phyloP scores from a whole-genome alignment of 139 green algal genomes.

The Pseudopediastrum boryanum region DNA sequence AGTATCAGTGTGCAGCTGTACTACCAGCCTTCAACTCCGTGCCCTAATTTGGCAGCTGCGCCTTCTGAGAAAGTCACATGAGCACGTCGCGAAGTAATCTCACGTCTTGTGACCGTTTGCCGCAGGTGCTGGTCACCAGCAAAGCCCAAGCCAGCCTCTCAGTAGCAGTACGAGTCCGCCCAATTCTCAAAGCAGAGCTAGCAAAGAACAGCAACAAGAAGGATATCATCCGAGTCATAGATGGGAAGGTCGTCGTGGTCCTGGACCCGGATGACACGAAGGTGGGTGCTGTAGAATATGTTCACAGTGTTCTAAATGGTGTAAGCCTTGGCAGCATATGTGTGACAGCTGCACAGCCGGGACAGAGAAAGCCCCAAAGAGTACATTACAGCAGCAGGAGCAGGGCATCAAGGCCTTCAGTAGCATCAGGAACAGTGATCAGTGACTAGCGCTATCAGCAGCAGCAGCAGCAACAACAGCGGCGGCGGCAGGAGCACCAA shows the following conservation, averaged over 20 bases:
- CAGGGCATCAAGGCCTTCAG: background rate
- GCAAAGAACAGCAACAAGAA: slow-evolving; percentile 29
- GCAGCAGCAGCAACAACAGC: background rate
- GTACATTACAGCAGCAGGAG: background rate
- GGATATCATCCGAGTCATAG: slow-evolving; percentile 72
- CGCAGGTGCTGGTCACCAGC: slow-evolving; percentile 17
- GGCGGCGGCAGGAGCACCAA: too few species aligned
- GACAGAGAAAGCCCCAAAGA: background rate
- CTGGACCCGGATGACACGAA: slow-evolving; percentile 77
- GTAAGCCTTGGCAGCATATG: background rate
- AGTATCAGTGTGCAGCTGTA: too few species aligned
- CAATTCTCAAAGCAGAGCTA: slow-evolving; percentile 57
- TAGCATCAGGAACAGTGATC: background rate
- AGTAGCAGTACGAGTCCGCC: slow-evolving; percentile 67
- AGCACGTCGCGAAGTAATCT: too few species aligned
- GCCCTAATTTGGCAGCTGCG: too few species aligned
- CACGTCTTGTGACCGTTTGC: too few species aligned
- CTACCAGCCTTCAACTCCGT: too few species aligned
- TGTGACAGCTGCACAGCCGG: background rate
- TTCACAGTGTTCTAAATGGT: background rate
- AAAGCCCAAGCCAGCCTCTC: slow-evolving; percentile 48
- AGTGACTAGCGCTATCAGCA: background rate
- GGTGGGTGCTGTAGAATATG: slow-evolving; percentile 5
- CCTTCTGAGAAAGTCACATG: too few species aligned
- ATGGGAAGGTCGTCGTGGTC: slow-evolving; percentile 68